phyloP scores from a whole-genome alignment of 768 basidiomycete genomes.

The Lanmaoa pseudosensibilis region DNA sequence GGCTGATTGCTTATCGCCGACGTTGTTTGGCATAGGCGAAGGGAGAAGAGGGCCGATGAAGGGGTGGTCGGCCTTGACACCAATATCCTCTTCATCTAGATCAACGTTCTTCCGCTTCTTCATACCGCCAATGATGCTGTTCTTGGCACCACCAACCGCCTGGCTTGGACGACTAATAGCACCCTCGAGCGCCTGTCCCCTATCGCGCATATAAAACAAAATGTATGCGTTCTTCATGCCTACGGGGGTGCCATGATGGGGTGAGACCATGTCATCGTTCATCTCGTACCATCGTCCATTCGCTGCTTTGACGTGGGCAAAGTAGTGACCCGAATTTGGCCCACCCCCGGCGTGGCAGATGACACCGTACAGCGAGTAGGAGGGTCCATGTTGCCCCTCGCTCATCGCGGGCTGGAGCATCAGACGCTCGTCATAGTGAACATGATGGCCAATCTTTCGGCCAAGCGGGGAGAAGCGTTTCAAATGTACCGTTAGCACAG shows the following conservation, averaged over 20 bases:
- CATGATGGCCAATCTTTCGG: constrained; percentile 73
- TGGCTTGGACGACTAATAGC: constrained; percentile 41
- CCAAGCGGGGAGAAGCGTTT: constrained; percentile 94
- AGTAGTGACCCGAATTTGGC: constrained; percentile 96
- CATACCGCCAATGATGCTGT: constrained; percentile 46
- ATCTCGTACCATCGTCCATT: constrained; percentile 84
- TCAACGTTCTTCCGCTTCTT: constrained; percentile 48
- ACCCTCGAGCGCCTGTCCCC: constrained; percentile 71
- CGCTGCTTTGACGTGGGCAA: constrained; percentile 73
- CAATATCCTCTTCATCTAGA: constrained; percentile 48
- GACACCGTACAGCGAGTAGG: constrained; percentile 87
- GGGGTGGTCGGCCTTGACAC: constrained; percentile 46
- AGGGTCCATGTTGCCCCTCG: constrained; percentile 68
- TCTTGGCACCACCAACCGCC: constrained; percentile 29
- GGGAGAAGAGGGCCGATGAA: constrained; percentile 73
- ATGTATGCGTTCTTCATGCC: constrained; percentile 85
- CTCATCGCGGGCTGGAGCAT: constrained; percentile 82
- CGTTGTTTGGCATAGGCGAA: constrained; percentile 35
- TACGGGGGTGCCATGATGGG: constrained; percentile 45
- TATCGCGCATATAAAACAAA: constrained; percentile 85
- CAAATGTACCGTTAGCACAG: constrained; percentile 87
- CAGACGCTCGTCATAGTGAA: constrained; percentile 79
- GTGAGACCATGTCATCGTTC: constrained; percentile 82
- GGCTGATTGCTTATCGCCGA: constrained; percentile 16
- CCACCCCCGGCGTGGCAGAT: constrained; percentile 92